Base-by-base conservation (phyloP, 31 red algal species). In the Odonthalia washingtoniensis region DNA sequence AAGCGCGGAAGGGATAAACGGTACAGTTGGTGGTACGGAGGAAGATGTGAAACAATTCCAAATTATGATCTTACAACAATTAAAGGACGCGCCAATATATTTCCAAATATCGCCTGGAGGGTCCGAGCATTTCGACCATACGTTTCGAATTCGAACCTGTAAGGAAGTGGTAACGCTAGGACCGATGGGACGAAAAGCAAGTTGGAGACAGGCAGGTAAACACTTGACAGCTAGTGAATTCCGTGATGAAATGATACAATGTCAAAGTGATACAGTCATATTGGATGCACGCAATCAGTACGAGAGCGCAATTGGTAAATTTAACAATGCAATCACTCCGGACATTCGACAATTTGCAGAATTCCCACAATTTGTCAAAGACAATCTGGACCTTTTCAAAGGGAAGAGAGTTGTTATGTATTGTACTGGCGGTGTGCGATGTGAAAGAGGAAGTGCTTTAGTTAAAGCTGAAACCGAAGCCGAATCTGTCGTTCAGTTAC, bases 281-380 rank as follows among this genome's bases (percentile, higher is more conserved):
- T 24, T 92, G 5, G 90, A 92, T 77, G 90, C 85, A 69, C 82
- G 90, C 2, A 92, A 92, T 72, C 75, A 80, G 36, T 92, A 92
- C 60, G 90, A 92, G 33, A 63, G 73, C 14, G 90, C 82, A 41
- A 92, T 92, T 40, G 90, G 90, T 17, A 62, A 69, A 64, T 92
- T 92, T 67, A 82, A 87, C 16, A 65, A 75, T 0, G 82, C 82
- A n/a, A 32, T 87, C n/a, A 37, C 82, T 37, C 90, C 90, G 0
- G 65, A 81, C 28, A 92, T 92, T 72, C 74, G 90, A 44, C 82
- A 92, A 45, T 92, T 87, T 68, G 81, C 90, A 39, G 90, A 92
- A 46, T 92, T 92, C 63, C 82, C 90, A 44, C 40, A 60, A 2
- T 92, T 65, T 27, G 46, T 92, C 41, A 30, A 3, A 24, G 52